Conservation (phyloP, 192 early-diverging fungal genomes). For the Martensiomyces pterosporus region DNA sequence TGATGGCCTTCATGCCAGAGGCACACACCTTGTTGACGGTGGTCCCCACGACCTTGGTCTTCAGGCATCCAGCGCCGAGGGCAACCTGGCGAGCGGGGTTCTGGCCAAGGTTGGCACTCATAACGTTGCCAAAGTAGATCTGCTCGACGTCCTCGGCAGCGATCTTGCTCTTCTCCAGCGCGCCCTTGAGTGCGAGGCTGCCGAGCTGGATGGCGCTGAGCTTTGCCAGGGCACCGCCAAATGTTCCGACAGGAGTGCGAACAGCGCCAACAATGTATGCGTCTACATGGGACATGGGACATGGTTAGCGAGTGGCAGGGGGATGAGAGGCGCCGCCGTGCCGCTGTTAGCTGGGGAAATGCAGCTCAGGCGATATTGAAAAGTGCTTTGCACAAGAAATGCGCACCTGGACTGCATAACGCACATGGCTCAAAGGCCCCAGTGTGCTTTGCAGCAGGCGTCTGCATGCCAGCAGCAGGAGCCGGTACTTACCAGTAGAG, state of each 20-base stretch:
- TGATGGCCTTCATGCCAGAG: conserved; percentile 76
- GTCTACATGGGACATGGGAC: conserved; percentile 50
- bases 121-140: conserved; percentile 72
- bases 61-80: conserved; percentile 64
- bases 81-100: conserved; percentile 83
- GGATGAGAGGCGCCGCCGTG: no score
- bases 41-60: conserved; percentile 58
- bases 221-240: conserved; percentile 83
- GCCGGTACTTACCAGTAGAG: conserved; percentile 13
- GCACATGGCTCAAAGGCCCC: no score
- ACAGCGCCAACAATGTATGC: conserved; percentile 89
- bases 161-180: conserved; percentile 54
- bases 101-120: conserved; percentile 77
- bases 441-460: no score
- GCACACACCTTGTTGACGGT: conserved; percentile 86
- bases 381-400: no score
- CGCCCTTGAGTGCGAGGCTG: conserved; percentile 76
- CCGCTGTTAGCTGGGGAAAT: no score
- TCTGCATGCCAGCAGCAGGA: neutral
- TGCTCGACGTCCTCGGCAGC: conserved; percentile 66
- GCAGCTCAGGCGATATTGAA: no score
- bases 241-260: conserved; percentile 89
- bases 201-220: conserved; percentile 83
- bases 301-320: no score
- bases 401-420: no score